These are phyloP conservation scores for Lunularia cruciata DNA, from an alignment of 225 moss, liverwort and hornwort species.

Conservation along the genomic window DNA sequence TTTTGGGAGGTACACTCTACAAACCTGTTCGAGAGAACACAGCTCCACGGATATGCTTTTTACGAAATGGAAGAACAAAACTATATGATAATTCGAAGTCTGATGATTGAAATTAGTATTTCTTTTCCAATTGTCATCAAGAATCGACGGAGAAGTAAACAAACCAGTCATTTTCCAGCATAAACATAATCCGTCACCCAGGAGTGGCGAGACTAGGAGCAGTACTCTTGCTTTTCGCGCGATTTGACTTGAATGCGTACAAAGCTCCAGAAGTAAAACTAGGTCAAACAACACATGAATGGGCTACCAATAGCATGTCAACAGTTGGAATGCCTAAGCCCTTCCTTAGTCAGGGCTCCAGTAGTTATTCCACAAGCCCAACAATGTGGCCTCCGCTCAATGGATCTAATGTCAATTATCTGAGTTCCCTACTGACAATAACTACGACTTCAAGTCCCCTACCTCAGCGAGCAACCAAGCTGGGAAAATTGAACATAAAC, in stretches of 20 bases:
- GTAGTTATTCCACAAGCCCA: conserved; percentile 25
- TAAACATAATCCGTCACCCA: too few species aligned
- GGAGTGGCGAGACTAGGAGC: background rate
- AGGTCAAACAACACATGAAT: conserved; percentile 18
- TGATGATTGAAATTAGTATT: too few species aligned
- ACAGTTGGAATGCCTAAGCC: conserved; percentile 16
- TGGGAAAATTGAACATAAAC: conserved; percentile 28
- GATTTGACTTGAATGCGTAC: conserved; percentile 3
- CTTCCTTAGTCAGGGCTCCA: conserved; percentile 22
- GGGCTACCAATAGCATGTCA: conserved; percentile 21
- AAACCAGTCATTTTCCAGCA: too few species aligned
- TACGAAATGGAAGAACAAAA: too few species aligned
- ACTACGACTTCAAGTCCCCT: conserved; percentile 20
- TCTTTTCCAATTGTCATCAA: too few species aligned
- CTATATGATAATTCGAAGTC: too few species aligned
- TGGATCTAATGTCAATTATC: conserved; percentile 24
- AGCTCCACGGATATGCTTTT: too few species aligned
- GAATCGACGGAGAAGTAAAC: too few species aligned
- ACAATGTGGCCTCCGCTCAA: conserved; percentile 20
- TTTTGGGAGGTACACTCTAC: too few species aligned
- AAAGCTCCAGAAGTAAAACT: conserved; percentile 9
- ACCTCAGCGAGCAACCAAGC: conserved; percentile 23
- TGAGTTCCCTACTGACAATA: conserved; percentile 14
- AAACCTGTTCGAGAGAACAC: too few species aligned
- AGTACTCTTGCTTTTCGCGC: background rate